Evolutionary conservation across 495 filamentous ascomycete genomes (phyloP).

Genomic region (Peziza echinospora): DNA sequence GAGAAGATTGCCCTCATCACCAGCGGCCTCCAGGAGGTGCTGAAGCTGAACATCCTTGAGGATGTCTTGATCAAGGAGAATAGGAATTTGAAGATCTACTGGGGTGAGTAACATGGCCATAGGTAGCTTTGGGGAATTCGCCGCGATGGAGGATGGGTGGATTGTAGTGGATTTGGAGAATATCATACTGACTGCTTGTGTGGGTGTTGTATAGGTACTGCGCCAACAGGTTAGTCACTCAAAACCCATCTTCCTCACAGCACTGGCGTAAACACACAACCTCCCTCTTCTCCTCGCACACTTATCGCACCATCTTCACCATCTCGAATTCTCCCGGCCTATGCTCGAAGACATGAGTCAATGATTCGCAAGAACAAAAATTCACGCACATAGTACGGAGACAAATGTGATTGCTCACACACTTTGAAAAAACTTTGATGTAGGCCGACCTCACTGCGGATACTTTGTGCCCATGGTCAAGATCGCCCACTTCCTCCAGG

Average conservation of each 20-base stretch:
- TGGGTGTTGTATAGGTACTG: conserved; percentile 32
- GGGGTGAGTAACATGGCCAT: conserved; percentile 31
- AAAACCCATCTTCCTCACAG: background rate
- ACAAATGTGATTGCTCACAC: too few relatives aligned
- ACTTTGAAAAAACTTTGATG: conserved; percentile 18
- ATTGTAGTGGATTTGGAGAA: background rate
- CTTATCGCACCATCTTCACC: too few relatives aligned
- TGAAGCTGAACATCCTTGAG: conserved; percentile 73
- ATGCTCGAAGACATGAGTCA: too few relatives aligned
- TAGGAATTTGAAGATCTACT: conserved; percentile 59
- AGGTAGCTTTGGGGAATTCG: background rate
- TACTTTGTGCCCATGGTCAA: conserved; percentile 78
- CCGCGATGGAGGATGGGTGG: background rate
- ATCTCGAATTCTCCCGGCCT: too few relatives aligned
- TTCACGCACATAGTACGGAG: too few relatives aligned
- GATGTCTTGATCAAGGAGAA: conserved; percentile 45
- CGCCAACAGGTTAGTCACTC: conserved; percentile 25
- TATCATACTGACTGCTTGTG: conserved; percentile 9
- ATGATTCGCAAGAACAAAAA: too few relatives aligned
- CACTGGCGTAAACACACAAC: too few relatives aligned
- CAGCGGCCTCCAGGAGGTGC: conserved; percentile 59
- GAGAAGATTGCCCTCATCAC: conserved; percentile 49
- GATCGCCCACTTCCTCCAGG: conserved; percentile 66
- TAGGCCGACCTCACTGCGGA: conserved; percentile 56
- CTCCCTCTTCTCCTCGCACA: too few relatives aligned